phyloP scores from a whole-genome alignment of 225 moss, liverwort and hornwort species.

The Straminergon stramineum region DNA sequence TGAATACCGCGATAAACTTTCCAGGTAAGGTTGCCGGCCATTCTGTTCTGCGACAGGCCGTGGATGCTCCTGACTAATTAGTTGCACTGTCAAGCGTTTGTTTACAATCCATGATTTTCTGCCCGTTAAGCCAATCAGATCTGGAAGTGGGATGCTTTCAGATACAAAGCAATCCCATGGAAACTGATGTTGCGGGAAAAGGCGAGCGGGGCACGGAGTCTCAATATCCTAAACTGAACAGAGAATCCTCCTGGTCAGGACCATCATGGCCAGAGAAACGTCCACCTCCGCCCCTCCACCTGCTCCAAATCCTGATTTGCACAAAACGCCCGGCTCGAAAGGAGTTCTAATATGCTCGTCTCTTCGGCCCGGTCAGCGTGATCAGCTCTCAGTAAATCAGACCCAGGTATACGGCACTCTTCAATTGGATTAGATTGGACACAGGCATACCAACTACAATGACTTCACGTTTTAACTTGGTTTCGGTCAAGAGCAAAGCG shows the following conservation, averaged over 20 bases:
- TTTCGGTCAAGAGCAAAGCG: not conserved
- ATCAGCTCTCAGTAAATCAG: not conserved
- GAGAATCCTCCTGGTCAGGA: not conserved
- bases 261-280: conserved; percentile 10
- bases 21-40: not conserved
- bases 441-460: not conserved
- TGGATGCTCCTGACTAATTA: not conserved
- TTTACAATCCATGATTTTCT: not conserved
- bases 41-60: not conserved
- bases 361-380: conserved; percentile 12
- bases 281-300: not conserved
- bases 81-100: not conserved
- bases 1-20: not conserved
- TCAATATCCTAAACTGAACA: not conserved
- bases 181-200: not conserved
- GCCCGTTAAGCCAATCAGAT: not conserved
- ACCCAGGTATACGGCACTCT: no score
- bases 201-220: not conserved
- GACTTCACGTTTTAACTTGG: not conserved
- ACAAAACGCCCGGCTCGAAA: not conserved
- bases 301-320: not conserved
- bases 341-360: conserved; percentile 2
- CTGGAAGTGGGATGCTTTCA: not conserved
- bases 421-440: not conserved
- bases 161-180: not conserved